Percentiles rank a stretch among this genome's conserved stretches.
phyloP scores from a whole-genome alignment of 2,329 filamentous ascomycete species.

The Dryadomyces quercivorus region DNA sequence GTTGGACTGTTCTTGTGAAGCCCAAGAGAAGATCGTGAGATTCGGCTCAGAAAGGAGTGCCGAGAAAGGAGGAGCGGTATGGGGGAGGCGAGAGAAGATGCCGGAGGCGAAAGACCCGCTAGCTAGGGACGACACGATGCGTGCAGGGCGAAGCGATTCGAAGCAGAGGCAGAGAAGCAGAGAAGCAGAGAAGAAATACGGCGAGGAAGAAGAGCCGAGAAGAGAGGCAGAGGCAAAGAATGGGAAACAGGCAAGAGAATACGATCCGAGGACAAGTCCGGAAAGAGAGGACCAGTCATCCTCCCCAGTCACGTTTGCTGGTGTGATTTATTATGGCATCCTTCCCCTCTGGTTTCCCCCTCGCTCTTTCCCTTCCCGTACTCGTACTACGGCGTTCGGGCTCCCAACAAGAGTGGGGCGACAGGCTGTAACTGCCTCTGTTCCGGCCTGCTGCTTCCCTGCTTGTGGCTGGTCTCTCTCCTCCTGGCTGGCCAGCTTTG shows the following conservation, averaged over 20 bases:
- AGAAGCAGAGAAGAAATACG: neutral
- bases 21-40: neutral
- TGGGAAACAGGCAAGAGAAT: neutral
- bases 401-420: no score
- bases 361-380: neutral
- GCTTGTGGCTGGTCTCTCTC: no score
- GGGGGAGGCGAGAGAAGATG: neutral
- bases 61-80: neutral
- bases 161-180: neutral
- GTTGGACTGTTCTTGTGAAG: no score
- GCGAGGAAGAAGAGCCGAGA: neutral
- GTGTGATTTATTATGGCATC: neutral
- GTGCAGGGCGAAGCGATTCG: neutral
- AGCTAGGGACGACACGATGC: neutral
- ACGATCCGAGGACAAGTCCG: neutral
- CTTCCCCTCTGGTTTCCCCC: neutral
- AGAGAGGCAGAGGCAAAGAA: neutral
- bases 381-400: no score
- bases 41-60: neutral
- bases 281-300: neutral
- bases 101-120: no score
- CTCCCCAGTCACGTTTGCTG: slow-evolving; percentile 1
- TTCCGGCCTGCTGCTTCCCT: neutral
- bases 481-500: neutral
- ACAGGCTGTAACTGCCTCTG: neutral